Evolutionary conservation across 1,284 basidiomycete species (phyloP).

Genomic region (Ceratobasidium sp.): DNA sequence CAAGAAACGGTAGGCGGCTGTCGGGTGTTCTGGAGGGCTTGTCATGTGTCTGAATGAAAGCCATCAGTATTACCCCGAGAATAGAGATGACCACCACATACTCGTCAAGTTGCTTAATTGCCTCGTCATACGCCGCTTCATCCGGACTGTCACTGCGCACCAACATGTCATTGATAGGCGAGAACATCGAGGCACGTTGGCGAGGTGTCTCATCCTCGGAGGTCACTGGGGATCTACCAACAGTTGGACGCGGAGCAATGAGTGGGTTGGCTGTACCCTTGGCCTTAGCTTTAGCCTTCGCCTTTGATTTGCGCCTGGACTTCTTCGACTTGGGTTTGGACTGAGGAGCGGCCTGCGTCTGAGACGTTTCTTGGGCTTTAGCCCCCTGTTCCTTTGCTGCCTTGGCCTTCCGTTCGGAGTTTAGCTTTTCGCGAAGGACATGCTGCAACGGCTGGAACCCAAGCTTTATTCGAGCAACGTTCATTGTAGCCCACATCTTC

Average conservation of each 20-base stretch:
- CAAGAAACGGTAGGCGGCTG: constrained; percentile 30
- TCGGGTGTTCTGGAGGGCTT: constrained; percentile 39
- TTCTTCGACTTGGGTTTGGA: constrained; percentile 1
- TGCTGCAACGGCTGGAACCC: constrained; percentile 22
- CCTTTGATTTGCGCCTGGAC: neutral
- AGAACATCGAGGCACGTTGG: constrained; percentile 26
- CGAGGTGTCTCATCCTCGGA: constrained; percentile 33
- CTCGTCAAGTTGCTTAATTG: constrained; percentile 33
- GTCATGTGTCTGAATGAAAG: constrained; percentile 18
- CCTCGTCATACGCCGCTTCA: constrained; percentile 30
- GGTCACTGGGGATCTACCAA: constrained; percentile 12
- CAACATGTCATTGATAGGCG: constrained; percentile 19
- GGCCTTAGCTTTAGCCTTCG: constrained; percentile 6
- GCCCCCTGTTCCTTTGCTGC: constrained; percentile 3
- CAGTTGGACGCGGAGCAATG: constrained; percentile 22
- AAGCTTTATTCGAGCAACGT: constrained; percentile 9
- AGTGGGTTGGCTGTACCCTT: constrained; percentile 1
- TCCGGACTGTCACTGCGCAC: constrained; percentile 28
- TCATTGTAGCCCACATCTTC: constrained; percentile 28
- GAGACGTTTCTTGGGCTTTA: neutral
- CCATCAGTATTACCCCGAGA: neutral
- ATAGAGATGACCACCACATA: neutral
- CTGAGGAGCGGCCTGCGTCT: too few species aligned
- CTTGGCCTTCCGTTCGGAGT: neutral
- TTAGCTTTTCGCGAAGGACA: neutral